Percentiles rank a stretch among this genome's conserved stretches.
Evolutionary conservation across 345 rosid genomes (phyloP).

Genomic region (Populus euphratica): DNA sequence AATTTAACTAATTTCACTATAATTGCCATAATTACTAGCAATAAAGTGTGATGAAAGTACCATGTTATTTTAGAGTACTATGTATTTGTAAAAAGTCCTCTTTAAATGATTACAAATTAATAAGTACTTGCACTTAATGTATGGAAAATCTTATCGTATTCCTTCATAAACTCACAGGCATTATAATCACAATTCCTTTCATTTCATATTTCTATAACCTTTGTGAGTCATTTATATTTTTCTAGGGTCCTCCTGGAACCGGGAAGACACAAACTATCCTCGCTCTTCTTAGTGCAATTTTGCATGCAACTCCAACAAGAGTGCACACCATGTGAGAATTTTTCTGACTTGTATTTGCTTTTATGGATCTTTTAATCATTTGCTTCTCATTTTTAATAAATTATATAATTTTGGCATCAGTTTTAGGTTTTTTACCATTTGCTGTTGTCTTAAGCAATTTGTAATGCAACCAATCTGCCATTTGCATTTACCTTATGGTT

Average conservation of each 20-base stretch:
- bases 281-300: conserved; percentile 85
- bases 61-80: background rate
- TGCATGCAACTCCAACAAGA: conserved; percentile 93
- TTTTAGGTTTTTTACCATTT: background rate
- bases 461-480: background rate
- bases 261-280: conserved; percentile 98
- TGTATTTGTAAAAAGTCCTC: background rate
- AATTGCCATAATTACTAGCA: too few relatives aligned
- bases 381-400: background rate
- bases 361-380: background rate
- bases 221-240: conserved; percentile 22
- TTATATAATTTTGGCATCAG: background rate
- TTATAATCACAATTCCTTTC: too few relatives aligned
- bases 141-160: background rate
- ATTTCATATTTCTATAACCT: background rate
- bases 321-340: conserved; percentile 55
- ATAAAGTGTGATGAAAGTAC: background rate
- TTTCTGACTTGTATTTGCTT: background rate
- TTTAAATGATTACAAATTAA: background rate
- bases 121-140: background rate
- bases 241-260: conserved; percentile 98
- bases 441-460: background rate
- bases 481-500: conserved; percentile 4
- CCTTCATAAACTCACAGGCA: too few relatives aligned
- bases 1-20: background rate